Base-by-base conservation (phyloP, 1,284 basidiomycete species). In the Malassezia globosa region DNA sequence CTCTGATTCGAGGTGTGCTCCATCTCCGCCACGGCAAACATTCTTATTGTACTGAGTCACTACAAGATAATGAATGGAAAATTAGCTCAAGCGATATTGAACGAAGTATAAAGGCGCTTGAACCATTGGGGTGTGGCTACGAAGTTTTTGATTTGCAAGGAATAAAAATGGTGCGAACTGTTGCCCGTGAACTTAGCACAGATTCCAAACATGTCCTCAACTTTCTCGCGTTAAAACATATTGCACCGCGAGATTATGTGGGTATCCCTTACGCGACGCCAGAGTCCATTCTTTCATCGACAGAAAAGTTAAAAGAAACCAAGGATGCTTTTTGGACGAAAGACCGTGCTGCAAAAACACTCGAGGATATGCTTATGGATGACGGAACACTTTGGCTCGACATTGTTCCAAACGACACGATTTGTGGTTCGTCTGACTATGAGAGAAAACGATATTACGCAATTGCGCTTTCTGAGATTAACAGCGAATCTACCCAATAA, bases 381-480 rank as follows among this genome's bases (percentile, higher is more conserved):
- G 89, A 96, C 60, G 92, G 89, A 0, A 76, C 94, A 35, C 88
- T 87, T 46, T 99, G 92, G 92, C 70, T 96, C 26, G 92, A 97
- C 67, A 22, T 38, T 13, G 35, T 42, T 1, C 44, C 50, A 5
- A 18, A 13, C 1, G 21, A 22, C n/a, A 6, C 37, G 0, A 3
- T 13, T 16, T 8, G 14, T 14, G 24, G 7, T n/a, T n/a, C n/a
- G 4, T 35, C 46, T 8, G 46, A 48, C 18, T 23, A 19, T 1
- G 16, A 27, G 11, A 10, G 46, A 33, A 5, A 23, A 24, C 46
- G 38, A 18, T 51, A 46, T 31, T 51, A 51, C 27, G 24, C 49
- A 1, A 14, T 39, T 0, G 26, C 49, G 10, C 29, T 37, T 22
- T 22, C 42, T 7, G 42, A 41, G 16, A 37, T n/a, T n/a, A n/a